phyloP scores from a whole-genome alignment of 2,329 filamentous ascomycete species.

The Fusarium austroafricanum region DNA sequence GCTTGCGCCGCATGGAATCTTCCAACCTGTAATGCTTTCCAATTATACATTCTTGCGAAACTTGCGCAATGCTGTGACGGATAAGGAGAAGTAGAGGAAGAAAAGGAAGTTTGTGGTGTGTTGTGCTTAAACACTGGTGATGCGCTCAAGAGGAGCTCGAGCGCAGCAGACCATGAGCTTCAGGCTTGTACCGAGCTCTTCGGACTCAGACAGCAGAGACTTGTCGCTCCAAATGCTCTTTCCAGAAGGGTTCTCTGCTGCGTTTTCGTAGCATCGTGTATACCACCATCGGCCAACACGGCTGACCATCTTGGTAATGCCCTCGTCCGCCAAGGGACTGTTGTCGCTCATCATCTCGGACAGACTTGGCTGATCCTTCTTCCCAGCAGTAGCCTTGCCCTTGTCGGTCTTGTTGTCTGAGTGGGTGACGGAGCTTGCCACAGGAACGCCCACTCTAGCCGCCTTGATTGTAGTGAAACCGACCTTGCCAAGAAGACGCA shows the following conservation, averaged over 20 bases:
- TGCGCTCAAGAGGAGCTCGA: constrained; percentile 74
- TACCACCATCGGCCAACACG: constrained; percentile 98
- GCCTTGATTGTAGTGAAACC: constrained; percentile 80
- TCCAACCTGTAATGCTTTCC: constrained; percentile 43
- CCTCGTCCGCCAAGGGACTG: constrained; percentile 78
- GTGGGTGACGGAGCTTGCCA: constrained; percentile 64
- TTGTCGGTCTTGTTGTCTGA: constrained; percentile 35
- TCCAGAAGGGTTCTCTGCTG: constrained; percentile 59
- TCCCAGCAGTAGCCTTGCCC: constrained; percentile 27
- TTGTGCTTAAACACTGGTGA: constrained; percentile 59
- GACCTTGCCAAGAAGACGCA: constrained; percentile 73
- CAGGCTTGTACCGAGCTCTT: constrained; percentile 86
- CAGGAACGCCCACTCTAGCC: constrained; percentile 82
- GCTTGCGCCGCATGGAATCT: constrained; percentile 45
- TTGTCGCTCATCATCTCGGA: constrained; percentile 80
- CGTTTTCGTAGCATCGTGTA: constrained; percentile 86
- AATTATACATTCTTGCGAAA: constrained; percentile 20
- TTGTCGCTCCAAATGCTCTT: constrained; percentile 82
- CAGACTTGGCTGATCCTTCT: constrained; percentile 65
- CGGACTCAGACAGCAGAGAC: constrained; percentile 82
- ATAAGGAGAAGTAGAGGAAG: constrained; percentile 31
- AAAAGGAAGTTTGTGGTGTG: constrained; percentile 14
- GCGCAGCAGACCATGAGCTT: constrained; percentile 93
- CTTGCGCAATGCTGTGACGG: constrained; percentile 21
- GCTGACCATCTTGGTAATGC: constrained; percentile 91